Evolutionary conservation across 2,329 filamentous ascomycete genomes (phyloP).

Genomic region (Myriosclerotinia curreyana): DNA sequence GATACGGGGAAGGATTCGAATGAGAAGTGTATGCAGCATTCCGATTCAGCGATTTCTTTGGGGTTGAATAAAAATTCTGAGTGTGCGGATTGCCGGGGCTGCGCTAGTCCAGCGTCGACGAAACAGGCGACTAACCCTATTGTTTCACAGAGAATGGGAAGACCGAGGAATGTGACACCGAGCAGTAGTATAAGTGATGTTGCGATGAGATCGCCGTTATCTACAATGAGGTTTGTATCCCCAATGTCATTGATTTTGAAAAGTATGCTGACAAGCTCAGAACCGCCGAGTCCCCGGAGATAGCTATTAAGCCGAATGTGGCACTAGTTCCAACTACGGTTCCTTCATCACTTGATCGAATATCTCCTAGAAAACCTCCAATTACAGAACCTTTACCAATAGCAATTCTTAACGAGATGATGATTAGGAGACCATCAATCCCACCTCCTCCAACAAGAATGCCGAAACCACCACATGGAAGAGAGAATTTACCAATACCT

Average conservation of each 20-base stretch:
- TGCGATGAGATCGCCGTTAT: slow-evolving; percentile 32
- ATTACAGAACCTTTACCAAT: slow-evolving; percentile 28
- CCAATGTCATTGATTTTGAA: neutral
- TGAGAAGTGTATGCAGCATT: slow-evolving; percentile 23
- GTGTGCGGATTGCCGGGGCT: slow-evolving; percentile 4
- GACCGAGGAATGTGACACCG: slow-evolving; percentile 30
- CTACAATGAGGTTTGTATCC: slow-evolving; percentile 32
- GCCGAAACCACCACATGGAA: neutral
- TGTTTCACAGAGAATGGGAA: slow-evolving; percentile 18
- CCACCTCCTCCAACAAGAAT: slow-evolving; percentile 12
- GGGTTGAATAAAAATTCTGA: slow-evolving; percentile 26
- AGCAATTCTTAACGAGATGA: slow-evolving; percentile 26
- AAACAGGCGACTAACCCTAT: slow-evolving; percentile 21
- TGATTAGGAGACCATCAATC: slow-evolving; percentile 24
- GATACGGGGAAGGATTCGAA: slow-evolving; percentile 16
- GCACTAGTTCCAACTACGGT: slow-evolving; percentile 30
- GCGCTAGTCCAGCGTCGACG: slow-evolving; percentile 24
- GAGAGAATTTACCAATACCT: neutral
- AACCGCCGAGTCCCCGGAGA: slow-evolving; percentile 32
- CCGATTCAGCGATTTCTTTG: slow-evolving; percentile 31
- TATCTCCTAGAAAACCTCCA: slow-evolving; percentile 25
- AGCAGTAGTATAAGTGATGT: slow-evolving; percentile 35
- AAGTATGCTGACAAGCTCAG: slow-evolving; percentile 25
- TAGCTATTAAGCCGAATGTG: slow-evolving; percentile 30
- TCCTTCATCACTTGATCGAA: slow-evolving; percentile 31